Conservation (phyloP, 2,329 filamentous ascomycete genomes). For the Curvularia verruculosa region DNA sequence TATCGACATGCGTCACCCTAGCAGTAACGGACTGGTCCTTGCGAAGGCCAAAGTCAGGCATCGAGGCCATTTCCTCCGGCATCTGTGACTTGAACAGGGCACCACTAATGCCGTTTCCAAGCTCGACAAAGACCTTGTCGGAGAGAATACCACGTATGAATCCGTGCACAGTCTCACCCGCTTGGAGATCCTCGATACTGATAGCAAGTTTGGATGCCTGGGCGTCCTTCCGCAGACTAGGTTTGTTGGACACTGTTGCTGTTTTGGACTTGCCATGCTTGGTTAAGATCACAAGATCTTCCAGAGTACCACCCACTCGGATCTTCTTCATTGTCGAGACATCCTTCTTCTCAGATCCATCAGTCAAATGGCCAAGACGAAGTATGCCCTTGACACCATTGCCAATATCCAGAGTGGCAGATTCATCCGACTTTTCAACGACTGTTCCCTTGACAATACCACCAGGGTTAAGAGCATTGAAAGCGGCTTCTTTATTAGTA, state of each 20-base stretch:
- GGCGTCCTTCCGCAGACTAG: constrained; percentile 76
- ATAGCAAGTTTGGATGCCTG: constrained; percentile 74
- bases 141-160: constrained; percentile 85
- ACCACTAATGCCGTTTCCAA: constrained; percentile 76
- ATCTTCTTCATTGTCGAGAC: constrained; percentile 79
- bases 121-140: constrained; percentile 86
- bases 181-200: constrained; percentile 72
- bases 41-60: constrained; percentile 78
- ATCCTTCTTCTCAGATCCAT: constrained; percentile 81
- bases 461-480: constrained; percentile 75
- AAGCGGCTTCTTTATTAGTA: constrained; percentile 73
- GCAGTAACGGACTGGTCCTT: constrained; percentile 77
- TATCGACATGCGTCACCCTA: constrained; percentile 74
- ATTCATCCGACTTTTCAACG: constrained; percentile 53
- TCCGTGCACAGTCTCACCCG: constrained; percentile 72
- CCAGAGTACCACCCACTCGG: constrained; percentile 80
- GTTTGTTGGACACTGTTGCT: constrained; percentile 81
- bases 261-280: constrained; percentile 79
- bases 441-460: constrained; percentile 76
- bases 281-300: constrained; percentile 82
- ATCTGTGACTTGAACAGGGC: constrained; percentile 81
- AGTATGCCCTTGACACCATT: constrained; percentile 79
- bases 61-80: constrained; percentile 68
- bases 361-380: constrained; percentile 78
- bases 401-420: constrained; percentile 72